Percentiles rank a stretch among this genome's conserved stretches.
Evolutionary conservation across 768 basidiomycete species (phyloP).

Genomic region (Lactarius tabidus): DNA sequence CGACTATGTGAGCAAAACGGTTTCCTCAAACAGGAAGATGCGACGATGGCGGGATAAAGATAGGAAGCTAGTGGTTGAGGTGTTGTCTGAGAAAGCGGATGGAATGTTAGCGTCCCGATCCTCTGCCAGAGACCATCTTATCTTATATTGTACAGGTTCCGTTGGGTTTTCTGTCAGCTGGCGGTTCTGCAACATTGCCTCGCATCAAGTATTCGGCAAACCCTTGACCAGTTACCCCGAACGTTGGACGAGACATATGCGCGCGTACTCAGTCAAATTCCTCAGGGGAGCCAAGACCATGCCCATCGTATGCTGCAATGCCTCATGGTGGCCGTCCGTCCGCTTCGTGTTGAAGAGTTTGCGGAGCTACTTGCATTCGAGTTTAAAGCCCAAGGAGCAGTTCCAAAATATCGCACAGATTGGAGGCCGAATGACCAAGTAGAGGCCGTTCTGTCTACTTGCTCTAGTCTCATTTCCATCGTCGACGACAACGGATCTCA

Average conservation of each 20-base stretch:
- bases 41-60: not conserved
- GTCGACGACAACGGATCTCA: not conserved
- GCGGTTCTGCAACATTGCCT: not conserved
- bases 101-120: not conserved
- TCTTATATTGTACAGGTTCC: not conserved
- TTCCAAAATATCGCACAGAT: not conserved
- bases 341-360: not conserved
- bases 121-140: not conserved
- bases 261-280: not conserved
- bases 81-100: not conserved
- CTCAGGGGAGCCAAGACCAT: not conserved
- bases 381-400: not conserved
- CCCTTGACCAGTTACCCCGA: not conserved
- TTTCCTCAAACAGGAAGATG: not conserved
- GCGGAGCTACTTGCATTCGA: not conserved
- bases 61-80: not conserved
- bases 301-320: not conserved
- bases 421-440: not conserved
- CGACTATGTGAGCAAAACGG: not conserved
- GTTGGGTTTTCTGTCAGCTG: not conserved
- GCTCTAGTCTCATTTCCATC: not conserved
- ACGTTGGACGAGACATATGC: not conserved
- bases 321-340: not conserved
- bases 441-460: not conserved
- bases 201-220: not conserved